phyloP scores from a whole-genome alignment of 305 asterid species.

The Fraxinus sp. region DNA sequence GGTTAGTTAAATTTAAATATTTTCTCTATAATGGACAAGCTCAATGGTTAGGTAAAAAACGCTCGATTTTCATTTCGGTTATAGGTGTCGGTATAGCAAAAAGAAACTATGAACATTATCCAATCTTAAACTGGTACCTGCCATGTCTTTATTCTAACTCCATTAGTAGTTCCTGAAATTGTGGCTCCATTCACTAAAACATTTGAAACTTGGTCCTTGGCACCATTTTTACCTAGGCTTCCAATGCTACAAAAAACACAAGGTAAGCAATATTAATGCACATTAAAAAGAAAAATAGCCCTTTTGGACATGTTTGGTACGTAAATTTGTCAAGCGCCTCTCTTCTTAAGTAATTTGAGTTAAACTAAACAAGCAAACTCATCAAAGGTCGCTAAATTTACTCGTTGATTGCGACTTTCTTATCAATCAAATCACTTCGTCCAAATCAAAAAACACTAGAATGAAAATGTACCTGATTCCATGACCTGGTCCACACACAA shows the following conservation, averaged over 20 bases:
- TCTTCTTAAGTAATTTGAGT: neutral
- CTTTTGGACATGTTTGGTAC: neutral
- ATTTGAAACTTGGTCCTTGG: constrained; percentile 58
- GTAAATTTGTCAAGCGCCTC: neutral
- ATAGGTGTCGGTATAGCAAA: neutral
- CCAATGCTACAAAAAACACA: constrained; percentile 64
- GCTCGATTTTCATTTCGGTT: neutral
- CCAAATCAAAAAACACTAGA: neutral
- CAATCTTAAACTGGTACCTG: constrained; percentile 45
- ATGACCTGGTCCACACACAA: constrained; percentile 92
- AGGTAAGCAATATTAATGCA: neutral
- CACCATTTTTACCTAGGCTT: constrained; percentile 74
- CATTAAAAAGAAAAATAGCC: neutral
- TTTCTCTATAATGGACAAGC: too few relatives aligned
- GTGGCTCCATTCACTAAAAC: constrained; percentile 55
- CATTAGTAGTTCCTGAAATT: constrained; percentile 74
- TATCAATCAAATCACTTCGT: neutral
- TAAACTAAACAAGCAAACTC: neutral
- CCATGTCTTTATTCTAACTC: constrained; percentile 92
- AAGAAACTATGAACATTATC: neutral
- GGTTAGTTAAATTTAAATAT: too few relatives aligned
- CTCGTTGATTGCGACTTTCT: neutral
- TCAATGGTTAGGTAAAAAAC: neutral
- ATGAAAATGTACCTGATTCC: constrained; percentile 70
- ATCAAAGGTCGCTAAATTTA: neutral